Evolutionary conservation across 345 rosid genomes (phyloP).

Genomic region (Lepidium africanum): DNA sequence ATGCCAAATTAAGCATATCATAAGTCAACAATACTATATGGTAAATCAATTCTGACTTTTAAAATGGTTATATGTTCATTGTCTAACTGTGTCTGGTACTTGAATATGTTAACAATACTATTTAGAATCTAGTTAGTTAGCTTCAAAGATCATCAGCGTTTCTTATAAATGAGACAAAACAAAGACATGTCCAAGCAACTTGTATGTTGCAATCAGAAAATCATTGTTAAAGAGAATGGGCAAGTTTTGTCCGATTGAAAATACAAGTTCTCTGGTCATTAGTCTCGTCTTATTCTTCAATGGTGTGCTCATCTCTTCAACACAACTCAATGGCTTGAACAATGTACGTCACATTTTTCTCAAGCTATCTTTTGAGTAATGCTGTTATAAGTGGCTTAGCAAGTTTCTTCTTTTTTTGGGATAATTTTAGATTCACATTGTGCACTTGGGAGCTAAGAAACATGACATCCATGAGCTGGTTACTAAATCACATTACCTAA

Average conservation of each 20-base stretch:
- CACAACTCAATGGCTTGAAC: neutral
- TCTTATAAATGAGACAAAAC: neutral
- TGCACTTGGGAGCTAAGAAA: slow-evolving; percentile 53
- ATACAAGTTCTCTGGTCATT: slow-evolving; percentile 12
- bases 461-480: slow-evolving; percentile 34
- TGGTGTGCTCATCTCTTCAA: neutral
- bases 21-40: neutral
- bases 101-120: neutral
- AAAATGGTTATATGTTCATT: neutral
- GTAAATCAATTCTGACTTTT: neutral
- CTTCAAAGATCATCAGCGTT: neutral
- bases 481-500: slow-evolving; percentile 49
- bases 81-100: neutral
- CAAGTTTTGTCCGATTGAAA: neutral
- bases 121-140: slow-evolving; percentile 4
- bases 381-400: neutral
- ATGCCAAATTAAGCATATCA: neutral
- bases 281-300: slow-evolving; percentile 7
- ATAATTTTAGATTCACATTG: slow-evolving; percentile 41
- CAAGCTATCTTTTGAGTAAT: neutral
- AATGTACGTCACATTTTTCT: neutral
- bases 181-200: neutral
- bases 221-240: slow-evolving; percentile 1
- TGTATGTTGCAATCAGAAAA: neutral
- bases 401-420: neutral